Base-by-base conservation (phyloP, 202 grass and related monocot genomes). In the Saccharum hybrid region DNA sequence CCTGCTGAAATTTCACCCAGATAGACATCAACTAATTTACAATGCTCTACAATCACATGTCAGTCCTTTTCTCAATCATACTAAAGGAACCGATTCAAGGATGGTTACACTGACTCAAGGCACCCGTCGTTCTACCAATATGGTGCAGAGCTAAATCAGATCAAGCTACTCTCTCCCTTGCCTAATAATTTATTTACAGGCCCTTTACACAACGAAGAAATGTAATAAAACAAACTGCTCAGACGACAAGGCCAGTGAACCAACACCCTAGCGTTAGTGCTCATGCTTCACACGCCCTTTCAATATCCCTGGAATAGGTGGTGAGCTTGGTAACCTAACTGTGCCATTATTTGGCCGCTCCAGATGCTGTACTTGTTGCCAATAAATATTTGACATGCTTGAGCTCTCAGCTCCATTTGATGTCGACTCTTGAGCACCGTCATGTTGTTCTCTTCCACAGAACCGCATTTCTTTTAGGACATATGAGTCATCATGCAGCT, bases 401-500 rank as follows among this genome's bases (percentile, higher is more conserved):
- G 96, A 90, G 74, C 83, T 82, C 76, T 96, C 96, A 11, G 78
- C 86, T 45, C 74, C 85, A 82, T 86, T 90, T 39, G 91, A 83
- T 71, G 28, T 74, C 9, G 75, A 76, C 21, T 83, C 91, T 40
- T 81, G 61, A 46, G 79, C 38, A 38, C 39, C 41, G 1, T 54
- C 88, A 74, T 80, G 78, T 60, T 89, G 84, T 83, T 89, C 89
- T 74, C 16, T 63, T 75, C 92, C 91, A 73, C 77, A 75, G 4
- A 91, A 89, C 68, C 74, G 83, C 88, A 99, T 93, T 83, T 88
- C 96, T 90, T 99, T 99, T 16, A 99, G 82, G 26, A 99, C 93
- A 60, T 87, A 94, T 0, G 91, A 90, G 83, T 99, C 96, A 72
- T 99, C 96, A 62, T 96, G 96, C 67, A 99, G 84, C 86, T 99